Percentiles rank a stretch among this genome's conserved stretches.
These are phyloP conservation scores for Mortierella claussenii DNA, from an alignment of 192 early-diverging fungal genomes.

Conservation along the genomic window DNA sequence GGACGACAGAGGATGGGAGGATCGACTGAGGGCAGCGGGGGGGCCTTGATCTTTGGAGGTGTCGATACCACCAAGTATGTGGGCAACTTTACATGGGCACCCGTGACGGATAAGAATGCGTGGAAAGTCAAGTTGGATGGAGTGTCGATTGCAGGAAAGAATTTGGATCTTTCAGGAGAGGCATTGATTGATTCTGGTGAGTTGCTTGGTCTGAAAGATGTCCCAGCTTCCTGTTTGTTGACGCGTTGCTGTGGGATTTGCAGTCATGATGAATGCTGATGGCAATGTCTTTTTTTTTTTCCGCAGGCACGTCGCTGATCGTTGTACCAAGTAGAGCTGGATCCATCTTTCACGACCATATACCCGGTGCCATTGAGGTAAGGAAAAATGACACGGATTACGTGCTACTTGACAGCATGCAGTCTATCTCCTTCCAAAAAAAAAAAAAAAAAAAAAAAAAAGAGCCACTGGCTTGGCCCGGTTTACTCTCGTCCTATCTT, in stretches of 20 bases:
- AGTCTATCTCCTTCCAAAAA: too few relatives aligned
- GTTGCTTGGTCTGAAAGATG: background rate
- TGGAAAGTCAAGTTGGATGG: conserved; percentile 38
- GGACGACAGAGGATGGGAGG: conserved; percentile 43
- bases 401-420: too few relatives aligned
- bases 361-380: conserved; percentile 46
- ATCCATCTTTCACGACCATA: conserved; percentile 26
- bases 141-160: conserved; percentile 39
- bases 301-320: conserved; percentile 36
- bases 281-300: background rate
- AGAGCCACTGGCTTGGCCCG: too few relatives aligned
- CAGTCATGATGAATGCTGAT: background rate
- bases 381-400: too few relatives aligned
- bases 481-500: too few relatives aligned
- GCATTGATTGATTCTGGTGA: conserved; percentile 46
- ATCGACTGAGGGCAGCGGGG: conserved; percentile 28
- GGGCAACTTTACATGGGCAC: conserved; percentile 45
- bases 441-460: too few relatives aligned
- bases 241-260: too few relatives aligned
- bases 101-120: conserved; percentile 24
- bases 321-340: conserved; percentile 33
- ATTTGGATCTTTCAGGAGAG: conserved; percentile 34
- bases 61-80: conserved; percentile 49
- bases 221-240: too few relatives aligned
- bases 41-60: conserved; percentile 46